Evolutionary conservation across 1,284 basidiomycete species (phyloP).

Genomic region (Rhodotorula sp.): DNA sequence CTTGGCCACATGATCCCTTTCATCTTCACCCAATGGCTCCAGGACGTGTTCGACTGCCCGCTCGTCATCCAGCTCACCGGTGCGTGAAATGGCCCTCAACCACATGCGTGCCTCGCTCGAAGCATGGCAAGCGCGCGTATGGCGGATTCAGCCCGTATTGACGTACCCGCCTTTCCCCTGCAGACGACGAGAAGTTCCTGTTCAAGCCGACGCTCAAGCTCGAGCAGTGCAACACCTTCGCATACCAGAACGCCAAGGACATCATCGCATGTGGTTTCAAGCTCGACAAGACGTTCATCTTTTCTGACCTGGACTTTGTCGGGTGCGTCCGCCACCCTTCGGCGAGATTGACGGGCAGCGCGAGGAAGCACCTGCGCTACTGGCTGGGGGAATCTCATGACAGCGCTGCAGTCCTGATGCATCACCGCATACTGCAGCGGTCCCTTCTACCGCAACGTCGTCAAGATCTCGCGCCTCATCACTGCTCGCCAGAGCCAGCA

Average conservation of each 20-base stretch:
- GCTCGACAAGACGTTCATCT: slow-evolving; percentile 93
- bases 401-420: background rate
- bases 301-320: slow-evolving; percentile 86
- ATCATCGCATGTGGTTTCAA: slow-evolving; percentile 97
- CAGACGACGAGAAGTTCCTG: slow-evolving; percentile 98
- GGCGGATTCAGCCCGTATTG: too few species aligned
- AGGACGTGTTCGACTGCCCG: slow-evolving; percentile 93
- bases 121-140: too few species aligned
- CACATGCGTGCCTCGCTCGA: too few species aligned
- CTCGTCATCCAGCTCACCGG: slow-evolving; percentile 94
- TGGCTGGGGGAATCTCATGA: too few species aligned
- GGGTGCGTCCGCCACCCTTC: slow-evolving; percentile 52
- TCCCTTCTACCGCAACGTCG: slow-evolving; percentile 91
- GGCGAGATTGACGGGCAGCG: background rate
- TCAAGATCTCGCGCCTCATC: slow-evolving; percentile 88
- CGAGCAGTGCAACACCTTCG: slow-evolving; percentile 83
- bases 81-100: slow-evolving; percentile 47
- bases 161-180: background rate
- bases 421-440: slow-evolving; percentile 58
- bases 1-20: slow-evolving; percentile 98
- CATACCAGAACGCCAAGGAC: slow-evolving; percentile 84
- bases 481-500: slow-evolving; percentile 92
- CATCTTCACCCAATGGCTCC: slow-evolving; percentile 89
- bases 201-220: slow-evolving; percentile 93
- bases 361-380: too few species aligned